phyloP scores from a whole-genome alignment of 83 land plant genomes.

The Picea abies region DNA sequence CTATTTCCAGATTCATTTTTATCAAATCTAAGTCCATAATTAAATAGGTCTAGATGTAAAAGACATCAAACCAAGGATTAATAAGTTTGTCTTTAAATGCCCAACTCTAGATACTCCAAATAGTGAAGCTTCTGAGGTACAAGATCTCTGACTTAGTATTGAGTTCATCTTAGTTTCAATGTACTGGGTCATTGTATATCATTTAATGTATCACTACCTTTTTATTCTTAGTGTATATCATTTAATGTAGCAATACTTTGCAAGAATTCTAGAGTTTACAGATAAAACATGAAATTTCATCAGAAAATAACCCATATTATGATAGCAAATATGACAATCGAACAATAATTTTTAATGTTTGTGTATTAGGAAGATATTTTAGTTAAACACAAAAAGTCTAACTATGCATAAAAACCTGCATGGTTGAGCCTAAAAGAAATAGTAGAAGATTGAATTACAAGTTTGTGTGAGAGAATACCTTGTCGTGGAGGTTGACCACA shows the following conservation, averaged over 20 bases:
- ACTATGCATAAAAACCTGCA: neutral
- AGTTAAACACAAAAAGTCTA: neutral
- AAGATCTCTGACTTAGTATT: conserved; percentile 68
- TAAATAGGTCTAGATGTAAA: neutral
- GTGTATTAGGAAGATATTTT: neutral
- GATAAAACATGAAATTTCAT: neutral
- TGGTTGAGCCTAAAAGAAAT: neutral
- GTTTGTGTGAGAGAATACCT: neutral
- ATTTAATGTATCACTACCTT: neutral
- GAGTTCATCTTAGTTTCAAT: conserved; percentile 43
- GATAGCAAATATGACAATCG: neutral
- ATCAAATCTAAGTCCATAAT: neutral
- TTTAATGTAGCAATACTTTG: too few species aligned
- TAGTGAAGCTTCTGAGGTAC: conserved; percentile 78
- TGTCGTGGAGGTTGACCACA: conserved; percentile 34
- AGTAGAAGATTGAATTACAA: neutral
- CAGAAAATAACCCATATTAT: conserved; percentile 2
- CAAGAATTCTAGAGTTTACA: neutral
- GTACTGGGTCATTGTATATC: conserved; percentile 51
- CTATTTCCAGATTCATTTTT: neutral
- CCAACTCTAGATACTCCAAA: conserved; percentile 56
- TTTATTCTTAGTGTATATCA: neutral
- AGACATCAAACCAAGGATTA: conserved; percentile 15
- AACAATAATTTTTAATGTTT: neutral
- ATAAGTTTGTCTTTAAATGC: conserved; percentile 43